Evolutionary conservation across 2,329 filamentous ascomycete species (phyloP).

Genomic region (Pyricularia sp.): DNA sequence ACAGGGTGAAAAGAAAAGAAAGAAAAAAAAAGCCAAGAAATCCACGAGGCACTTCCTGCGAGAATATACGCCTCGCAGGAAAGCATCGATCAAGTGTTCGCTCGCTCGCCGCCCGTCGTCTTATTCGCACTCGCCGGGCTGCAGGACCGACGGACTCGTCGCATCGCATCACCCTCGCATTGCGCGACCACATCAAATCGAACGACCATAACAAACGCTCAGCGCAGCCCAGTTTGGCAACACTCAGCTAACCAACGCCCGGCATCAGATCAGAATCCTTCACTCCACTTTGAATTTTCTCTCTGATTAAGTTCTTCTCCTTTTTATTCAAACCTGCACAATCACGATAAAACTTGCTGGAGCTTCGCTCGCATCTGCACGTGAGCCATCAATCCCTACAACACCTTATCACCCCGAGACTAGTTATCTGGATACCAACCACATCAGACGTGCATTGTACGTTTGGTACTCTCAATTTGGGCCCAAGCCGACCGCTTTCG

Average conservation of each 20-base stretch:
- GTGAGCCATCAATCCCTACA: not conserved
- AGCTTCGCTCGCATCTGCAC: not conserved
- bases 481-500: not conserved
- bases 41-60: not conserved
- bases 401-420: not conserved
- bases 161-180: not conserved
- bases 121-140: not conserved
- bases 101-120: not conserved
- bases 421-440: not conserved
- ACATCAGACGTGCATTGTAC: not conserved
- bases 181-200: not conserved
- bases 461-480: not conserved
- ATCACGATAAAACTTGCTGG: not conserved
- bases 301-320: not conserved
- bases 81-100: not conserved
- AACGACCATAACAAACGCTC: too few species aligned
- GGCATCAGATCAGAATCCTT: not conserved
- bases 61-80: not conserved
- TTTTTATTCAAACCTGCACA: not conserved
- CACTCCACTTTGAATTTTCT: not conserved
- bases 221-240: not conserved
- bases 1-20: not conserved
- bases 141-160: not conserved
- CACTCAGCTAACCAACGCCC: not conserved
- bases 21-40: not conserved